Evolutionary conservation across 2,329 filamentous ascomycete genomes (phyloP), one percentile per base, ranked within the genome.

Genomic region (Phaeosphaeria sp.): DNA sequence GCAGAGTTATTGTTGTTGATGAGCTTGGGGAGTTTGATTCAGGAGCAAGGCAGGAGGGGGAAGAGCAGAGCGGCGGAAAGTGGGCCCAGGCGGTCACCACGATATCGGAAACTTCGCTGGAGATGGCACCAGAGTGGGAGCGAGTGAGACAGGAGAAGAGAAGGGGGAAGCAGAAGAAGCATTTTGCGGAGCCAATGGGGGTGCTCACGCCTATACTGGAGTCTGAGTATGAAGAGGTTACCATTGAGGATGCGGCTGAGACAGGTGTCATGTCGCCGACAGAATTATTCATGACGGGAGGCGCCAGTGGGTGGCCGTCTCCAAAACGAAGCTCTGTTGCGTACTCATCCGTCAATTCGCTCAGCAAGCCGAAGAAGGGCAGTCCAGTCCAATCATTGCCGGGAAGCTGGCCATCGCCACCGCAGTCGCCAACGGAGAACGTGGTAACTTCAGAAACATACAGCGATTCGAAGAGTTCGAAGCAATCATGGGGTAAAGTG

Each of bases 1-100:
- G 70, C n/a, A 33, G 68, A 21, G 67, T 75, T 6, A 55, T 72
- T 20, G 50, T 75, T 15, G 62, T 74, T n/a, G 72, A 68, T 30
- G 42, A 54, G 10, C 58, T 67, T 13, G 70, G 65, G 0, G 70
- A 68, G 44, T 72, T 62, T 52, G 72, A 75, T 49, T 71, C 69
- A 23, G 70, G 69, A 54, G 15, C 42, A 27, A 21, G n/a, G 41
- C 61, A n/a, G n/a, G 20, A 43, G 6, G 11, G 9, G 6, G 41
- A 6, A 43, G 20, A 2, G 6, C 21, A 43, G 49, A 39, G 54
- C n/a, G 50, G 36, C 46, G 49, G 7, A 21, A 42, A 54, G n/a
- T 63, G 62, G 64, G 25, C 60, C 11, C 57, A 55, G 53, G 63
- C 54, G 30, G 50, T 53, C 6, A 53, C 59, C 46, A 55, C 42